A percentile compares a stretch with the other conserved stretches of the same genome.
phyloP scores from a whole-genome alignment of 306 rosid genomes.

The Cotoneaster glaucophyllus region DNA sequence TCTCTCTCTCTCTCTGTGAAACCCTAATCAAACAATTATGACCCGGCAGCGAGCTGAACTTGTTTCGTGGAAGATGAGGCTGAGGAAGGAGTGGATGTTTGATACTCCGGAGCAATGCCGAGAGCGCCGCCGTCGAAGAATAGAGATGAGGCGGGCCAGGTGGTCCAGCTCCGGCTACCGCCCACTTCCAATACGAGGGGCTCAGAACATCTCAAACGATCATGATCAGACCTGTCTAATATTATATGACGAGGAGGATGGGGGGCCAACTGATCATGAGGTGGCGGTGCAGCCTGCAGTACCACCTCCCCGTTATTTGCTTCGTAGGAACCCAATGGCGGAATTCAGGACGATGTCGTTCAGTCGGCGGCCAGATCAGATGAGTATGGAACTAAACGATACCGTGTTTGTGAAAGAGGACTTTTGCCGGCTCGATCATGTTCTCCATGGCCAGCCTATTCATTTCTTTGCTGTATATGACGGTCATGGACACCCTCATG shows the following conservation, averaged over 20 bases:
- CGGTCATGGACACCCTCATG: constrained; percentile 1
- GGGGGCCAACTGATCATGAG: neutral
- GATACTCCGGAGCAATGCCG: constrained; percentile 14
- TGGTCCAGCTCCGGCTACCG: neutral
- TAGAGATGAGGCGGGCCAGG: constrained; percentile 7
- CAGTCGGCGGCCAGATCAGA: neutral
- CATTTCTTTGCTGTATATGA: constrained; percentile 24
- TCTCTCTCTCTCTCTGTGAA: neutral
- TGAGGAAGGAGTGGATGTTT: neutral
- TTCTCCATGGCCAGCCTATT: neutral
- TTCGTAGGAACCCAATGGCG: constrained; percentile 9
- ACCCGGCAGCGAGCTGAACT: neutral
- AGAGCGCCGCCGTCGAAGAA: constrained; percentile 15
- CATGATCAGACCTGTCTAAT: neutral
- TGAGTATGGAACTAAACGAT: neutral
- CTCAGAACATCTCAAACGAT: neutral
- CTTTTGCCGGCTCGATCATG: constrained; percentile 1
- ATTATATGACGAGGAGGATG: neutral
- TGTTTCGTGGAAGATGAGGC: neutral
- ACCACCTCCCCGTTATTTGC: neutral
- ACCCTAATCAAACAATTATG: neutral
- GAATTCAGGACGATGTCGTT: neutral
- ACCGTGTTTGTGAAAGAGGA: constrained; percentile 1
- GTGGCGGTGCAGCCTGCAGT: neutral
- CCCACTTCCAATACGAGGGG: neutral